Conservation (phyloP, 2,329 filamentous ascomycete species). For the Talaromyces sp. region DNA sequence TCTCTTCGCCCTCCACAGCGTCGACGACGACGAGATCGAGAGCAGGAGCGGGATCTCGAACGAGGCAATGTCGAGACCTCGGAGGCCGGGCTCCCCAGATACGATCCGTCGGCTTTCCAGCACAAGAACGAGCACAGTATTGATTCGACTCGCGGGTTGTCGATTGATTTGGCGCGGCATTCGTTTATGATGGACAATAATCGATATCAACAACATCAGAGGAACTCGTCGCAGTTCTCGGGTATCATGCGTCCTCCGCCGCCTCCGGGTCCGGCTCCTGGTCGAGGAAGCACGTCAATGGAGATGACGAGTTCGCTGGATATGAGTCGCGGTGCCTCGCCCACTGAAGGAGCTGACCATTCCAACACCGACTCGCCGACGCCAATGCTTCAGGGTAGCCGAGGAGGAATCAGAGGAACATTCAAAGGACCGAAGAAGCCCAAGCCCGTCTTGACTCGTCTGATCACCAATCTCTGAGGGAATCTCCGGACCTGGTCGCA, state of each 20-base stretch:
- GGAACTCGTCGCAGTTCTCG: slow-evolving; percentile 8
- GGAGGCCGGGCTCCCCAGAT: slow-evolving; percentile 26
- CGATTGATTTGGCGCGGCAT: slow-evolving; percentile 8
- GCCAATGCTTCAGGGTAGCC: not conserved
- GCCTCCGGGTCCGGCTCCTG: not conserved
- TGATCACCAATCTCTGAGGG: slow-evolving; percentile 26
- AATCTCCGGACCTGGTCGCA: not conserved
- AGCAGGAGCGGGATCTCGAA: slow-evolving; percentile 4
- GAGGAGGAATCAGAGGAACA: not conserved
- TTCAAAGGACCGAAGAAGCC: slow-evolving; percentile 14
- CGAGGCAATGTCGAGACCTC: slow-evolving; percentile 6
- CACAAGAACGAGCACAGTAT: slow-evolving; percentile 5
- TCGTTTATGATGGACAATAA: not conserved
- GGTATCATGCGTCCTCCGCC: not conserved
- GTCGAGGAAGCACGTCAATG: not conserved
- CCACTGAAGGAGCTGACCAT: not conserved
- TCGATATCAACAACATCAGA: not conserved
- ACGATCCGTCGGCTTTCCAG: slow-evolving; percentile 31
- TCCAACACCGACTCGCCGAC: not conserved
- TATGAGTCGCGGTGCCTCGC: not conserved
- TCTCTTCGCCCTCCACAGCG: slow-evolving; percentile 8
- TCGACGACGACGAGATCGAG: slow-evolving; percentile 2
- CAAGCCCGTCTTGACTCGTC: slow-evolving; percentile 31
- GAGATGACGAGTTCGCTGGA: not conserved
- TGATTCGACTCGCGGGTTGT: slow-evolving; percentile 7